Percentiles rank a stretch among this genome's conserved stretches.
These are phyloP conservation scores for Orbilia blumenaviensis DNA, from an alignment of 2,329 filamentous ascomycete genomes.

Conservation along the genomic window DNA sequence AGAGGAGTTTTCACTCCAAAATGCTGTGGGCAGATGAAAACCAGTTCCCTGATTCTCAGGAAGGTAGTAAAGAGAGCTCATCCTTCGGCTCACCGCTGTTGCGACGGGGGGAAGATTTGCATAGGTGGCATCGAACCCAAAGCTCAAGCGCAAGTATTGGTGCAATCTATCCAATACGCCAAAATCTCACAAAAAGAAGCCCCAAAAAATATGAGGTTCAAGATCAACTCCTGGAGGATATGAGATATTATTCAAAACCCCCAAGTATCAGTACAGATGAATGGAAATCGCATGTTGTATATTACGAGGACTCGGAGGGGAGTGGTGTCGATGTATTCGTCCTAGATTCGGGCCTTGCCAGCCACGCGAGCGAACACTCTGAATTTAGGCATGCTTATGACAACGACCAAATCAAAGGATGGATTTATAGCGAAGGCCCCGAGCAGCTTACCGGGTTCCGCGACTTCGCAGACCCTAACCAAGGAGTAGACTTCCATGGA, in stretches of 20 bases:
- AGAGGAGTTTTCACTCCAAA: too few species aligned
- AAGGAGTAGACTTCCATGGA: slow-evolving; percentile 14
- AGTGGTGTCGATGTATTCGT: slow-evolving; percentile 11
- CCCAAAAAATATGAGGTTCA: neutral
- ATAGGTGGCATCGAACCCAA: too few species aligned
- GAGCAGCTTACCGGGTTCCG: too few species aligned
- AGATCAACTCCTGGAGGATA: neutral
- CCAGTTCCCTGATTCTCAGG: too few species aligned
- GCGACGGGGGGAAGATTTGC: too few species aligned
- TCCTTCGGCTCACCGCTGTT: too few species aligned
- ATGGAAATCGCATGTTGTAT: neutral
- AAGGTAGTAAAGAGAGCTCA: too few species aligned
- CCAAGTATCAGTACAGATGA: neutral
- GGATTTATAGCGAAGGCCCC: neutral
- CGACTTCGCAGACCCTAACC: neutral
- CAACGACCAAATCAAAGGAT: slow-evolving; percentile 15
- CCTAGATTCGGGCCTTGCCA: neutral
- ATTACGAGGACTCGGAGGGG: slow-evolving; percentile 6
- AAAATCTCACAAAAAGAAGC: neutral
- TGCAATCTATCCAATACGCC: neutral
- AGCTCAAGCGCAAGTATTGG: too few species aligned
- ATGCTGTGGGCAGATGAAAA: too few species aligned
- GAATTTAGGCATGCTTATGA: neutral
- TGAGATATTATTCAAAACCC: neutral
- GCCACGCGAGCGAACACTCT: neutral